Conservation (phyloP, 2,329 filamentous ascomycete genomes). For the Calonectria leucothoes region DNA sequence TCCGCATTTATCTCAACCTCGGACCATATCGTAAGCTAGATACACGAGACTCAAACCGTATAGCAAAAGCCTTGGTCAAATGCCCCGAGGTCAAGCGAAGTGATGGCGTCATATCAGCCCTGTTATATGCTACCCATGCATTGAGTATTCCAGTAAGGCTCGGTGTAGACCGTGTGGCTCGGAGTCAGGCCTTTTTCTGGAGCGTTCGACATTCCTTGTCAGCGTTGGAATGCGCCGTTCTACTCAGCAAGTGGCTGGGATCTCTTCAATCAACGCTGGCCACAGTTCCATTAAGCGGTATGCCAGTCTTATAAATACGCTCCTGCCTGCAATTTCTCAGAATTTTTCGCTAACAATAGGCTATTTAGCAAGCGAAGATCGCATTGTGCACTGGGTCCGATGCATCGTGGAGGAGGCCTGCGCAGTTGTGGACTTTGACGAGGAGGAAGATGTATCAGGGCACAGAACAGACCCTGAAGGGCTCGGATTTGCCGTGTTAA, state of each 20-base stretch:
- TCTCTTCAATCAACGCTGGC: constrained; percentile 37
- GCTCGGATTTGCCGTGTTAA: constrained; percentile 53
- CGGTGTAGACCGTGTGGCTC: constrained; percentile 64
- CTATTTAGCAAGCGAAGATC: constrained; percentile 53
- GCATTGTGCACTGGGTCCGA: constrained; percentile 59
- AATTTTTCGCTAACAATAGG: neutral
- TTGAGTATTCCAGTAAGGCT: constrained; percentile 66
- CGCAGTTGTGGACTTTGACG: constrained; percentile 51
- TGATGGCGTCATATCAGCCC: constrained; percentile 59
- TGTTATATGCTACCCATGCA: constrained; percentile 65
- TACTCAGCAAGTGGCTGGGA: constrained; percentile 63
- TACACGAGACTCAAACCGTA: constrained; percentile 53
- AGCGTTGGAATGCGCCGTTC: constrained; percentile 64
- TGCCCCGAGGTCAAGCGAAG: constrained; percentile 58
- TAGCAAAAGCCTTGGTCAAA: constrained; percentile 51
- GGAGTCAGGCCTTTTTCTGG: constrained; percentile 68
- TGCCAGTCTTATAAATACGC: neutral
- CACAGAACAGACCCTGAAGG: constrained; percentile 39
- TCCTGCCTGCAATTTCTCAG: neutral
- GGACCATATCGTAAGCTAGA: constrained; percentile 57
- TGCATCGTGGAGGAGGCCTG: constrained; percentile 59
- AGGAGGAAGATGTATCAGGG: constrained; percentile 43
- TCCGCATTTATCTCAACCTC: constrained; percentile 58
- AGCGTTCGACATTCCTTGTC: constrained; percentile 67
- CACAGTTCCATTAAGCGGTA: constrained; percentile 42